Percentiles rank a stretch among this genome's conserved stretches.
Conservation (phyloP, 75 land plant genomes). For the Cryptomeria japonica region DNA sequence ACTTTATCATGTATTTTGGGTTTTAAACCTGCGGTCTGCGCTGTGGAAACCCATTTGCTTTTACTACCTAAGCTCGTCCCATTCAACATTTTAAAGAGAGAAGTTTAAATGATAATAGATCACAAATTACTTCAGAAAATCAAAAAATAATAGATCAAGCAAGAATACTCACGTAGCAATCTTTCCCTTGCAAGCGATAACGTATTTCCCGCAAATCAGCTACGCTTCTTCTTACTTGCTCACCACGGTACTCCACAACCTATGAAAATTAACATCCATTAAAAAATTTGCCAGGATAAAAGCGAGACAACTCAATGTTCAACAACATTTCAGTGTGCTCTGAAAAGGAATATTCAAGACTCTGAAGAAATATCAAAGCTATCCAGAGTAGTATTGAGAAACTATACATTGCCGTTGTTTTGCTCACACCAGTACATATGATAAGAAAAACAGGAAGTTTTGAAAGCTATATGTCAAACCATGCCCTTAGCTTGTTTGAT, state of each 20-base stretch:
- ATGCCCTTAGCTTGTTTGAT: not conserved
- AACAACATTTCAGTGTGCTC: not conserved
- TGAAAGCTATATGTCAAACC: not conserved
- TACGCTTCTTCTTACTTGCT: slow-evolving; percentile 85
- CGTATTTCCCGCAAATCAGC: slow-evolving; percentile 89
- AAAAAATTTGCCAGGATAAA: not conserved
- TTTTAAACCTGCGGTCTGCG: not conserved
- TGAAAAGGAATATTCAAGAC: not conserved
- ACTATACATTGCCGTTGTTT: not conserved
- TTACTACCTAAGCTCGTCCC: not conserved
- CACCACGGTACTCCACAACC: slow-evolving; percentile 90
- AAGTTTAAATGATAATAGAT: not conserved
- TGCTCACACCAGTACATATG: not conserved
- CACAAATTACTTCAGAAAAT: not conserved
- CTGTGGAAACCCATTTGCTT: not conserved
- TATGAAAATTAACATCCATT: slow-evolving; percentile 2
- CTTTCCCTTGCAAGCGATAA: slow-evolving; percentile 78
- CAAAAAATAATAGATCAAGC: not conserved
- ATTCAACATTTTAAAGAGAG: not conserved
- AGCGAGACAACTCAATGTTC: not conserved
- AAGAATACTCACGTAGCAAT: slow-evolving; percentile 68
- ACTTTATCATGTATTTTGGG: not conserved
- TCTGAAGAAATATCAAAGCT: not conserved
- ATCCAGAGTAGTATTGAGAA: not conserved
- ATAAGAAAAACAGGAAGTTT: not conserved